phyloP scores from a whole-genome alignment of 768 basidiomycete species.

The Tricholoma flavovirens region DNA sequence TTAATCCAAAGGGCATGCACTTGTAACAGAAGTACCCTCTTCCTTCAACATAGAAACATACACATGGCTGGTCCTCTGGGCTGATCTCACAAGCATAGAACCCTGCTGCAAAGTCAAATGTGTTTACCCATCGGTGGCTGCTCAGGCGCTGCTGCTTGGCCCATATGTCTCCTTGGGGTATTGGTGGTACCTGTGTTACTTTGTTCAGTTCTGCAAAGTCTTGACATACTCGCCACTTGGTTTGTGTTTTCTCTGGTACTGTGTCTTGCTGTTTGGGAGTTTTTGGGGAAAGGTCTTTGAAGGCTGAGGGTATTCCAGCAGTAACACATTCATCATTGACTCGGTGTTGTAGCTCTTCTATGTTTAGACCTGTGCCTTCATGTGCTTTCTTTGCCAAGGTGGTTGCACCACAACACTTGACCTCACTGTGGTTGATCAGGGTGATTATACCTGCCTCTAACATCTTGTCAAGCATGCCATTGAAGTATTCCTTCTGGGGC shows the following conservation, averaged over 20 bases:
- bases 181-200: too few species aligned
- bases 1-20: neutral
- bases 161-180: too few species aligned
- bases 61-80: constrained; percentile 5
- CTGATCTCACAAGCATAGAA: neutral
- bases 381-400: constrained; percentile 34
- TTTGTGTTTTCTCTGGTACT: neutral
- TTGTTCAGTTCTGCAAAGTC: too few species aligned
- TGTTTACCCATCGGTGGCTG: neutral
- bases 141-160: neutral
- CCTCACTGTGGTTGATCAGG: constrained; percentile 17
- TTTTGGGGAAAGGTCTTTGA: neutral
- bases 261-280: neutral
- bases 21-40: constrained; percentile 12
- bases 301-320: neutral
- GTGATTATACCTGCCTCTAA: neutral
- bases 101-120: neutral
- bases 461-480: too few species aligned
- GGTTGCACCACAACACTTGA: too few species aligned
- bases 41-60: constrained; percentile 35
- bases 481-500: neutral
- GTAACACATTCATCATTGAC: too few species aligned
- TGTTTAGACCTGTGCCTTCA: constrained; percentile 21
- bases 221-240: constrained; percentile 9
- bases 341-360: too few species aligned